Base-by-base conservation (phyloP, 148 eudicot genomes). In the Talinum fruticosum region DNA sequence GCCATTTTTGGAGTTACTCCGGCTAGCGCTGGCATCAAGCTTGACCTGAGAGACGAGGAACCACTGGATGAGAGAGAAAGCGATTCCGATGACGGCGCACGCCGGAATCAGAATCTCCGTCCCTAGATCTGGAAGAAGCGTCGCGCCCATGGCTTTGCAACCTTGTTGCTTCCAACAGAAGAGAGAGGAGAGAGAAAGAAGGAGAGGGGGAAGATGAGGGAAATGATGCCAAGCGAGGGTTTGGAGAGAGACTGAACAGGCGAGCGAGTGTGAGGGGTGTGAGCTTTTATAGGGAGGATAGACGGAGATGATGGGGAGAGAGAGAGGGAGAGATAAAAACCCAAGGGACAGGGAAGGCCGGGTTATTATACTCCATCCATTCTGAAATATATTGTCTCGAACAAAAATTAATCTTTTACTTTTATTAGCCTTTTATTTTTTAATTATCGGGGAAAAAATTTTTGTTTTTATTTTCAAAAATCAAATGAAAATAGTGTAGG, bases 31-130 rank as follows among this genome's bases (percentile, higher is more conserved):
- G 64, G 83, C 49, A 72, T 75, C 75, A 14, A 94, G 79, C 81
- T 89, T 90, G 26, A 94, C 92, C 59, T 82, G 82, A 15, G 98
- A 79, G 59, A 94, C 98, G 8, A 92, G 57, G 64, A 77, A 33
- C 98, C 98, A 94, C 76, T 94, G 98, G 49, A 90, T 13, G 1
- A 90, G 74, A 2, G 98, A 87, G 81, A 94, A 94, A 1, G 44
- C 83, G 13, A 94, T 92, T 3, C 98, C 98, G 41, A 94, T 61
- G 26, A 90, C 77, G 0, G 90, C 96, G 78, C 97, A 92, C 0
- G 83, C 38, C 51, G 98, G 98, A 53, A 94, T 86, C 13, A 90
- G 6, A 28, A 92, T 87, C 86, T 90, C 91, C 32, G 93, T 89
- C 10, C 76, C 89, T n/a, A 92, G 90, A 88, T 92, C 97, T 75